These are phyloP conservation scores for Mallotus repandus DNA, from an alignment of 441 rosid genomes.

Conservation along the genomic window DNA sequence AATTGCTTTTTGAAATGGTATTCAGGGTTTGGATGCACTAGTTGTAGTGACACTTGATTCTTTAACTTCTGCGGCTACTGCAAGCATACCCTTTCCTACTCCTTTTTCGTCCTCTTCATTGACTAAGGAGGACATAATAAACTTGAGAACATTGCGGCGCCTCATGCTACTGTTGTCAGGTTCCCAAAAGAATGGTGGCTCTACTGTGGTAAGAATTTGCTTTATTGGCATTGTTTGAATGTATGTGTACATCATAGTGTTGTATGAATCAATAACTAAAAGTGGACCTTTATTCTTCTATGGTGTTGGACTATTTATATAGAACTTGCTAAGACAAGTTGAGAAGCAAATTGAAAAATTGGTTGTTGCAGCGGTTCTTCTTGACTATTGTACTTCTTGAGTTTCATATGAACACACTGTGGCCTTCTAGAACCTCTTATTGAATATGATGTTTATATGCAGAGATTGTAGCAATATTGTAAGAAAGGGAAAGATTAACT, in stretches of 20 bases:
- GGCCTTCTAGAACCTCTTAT: slow-evolving; percentile 4
- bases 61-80: slow-evolving; percentile 43
- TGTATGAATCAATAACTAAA: not conserved
- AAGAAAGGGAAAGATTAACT: not conserved
- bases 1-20: slow-evolving; percentile 22
- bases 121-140: slow-evolving; percentile 74
- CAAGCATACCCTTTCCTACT: slow-evolving; percentile 47
- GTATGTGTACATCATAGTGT: not conserved
- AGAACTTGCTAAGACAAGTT: not conserved
- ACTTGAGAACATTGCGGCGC: slow-evolving; percentile 68
- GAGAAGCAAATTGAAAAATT: not conserved
- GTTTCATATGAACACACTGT: not conserved
- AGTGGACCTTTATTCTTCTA: not conserved
- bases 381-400: not conserved
- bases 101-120: slow-evolving; percentile 43
- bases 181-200: slow-evolving; percentile 32
- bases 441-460: not conserved
- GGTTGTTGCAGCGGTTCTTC: not conserved
- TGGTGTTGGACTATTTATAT: not conserved
- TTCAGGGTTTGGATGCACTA: slow-evolving; percentile 91
- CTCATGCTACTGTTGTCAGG: slow-evolving; percentile 68
- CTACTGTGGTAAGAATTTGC: slow-evolving; percentile 40
- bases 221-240: not conserved
- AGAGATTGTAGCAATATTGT: not conserved
- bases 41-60: slow-evolving; percentile 78